phyloP scores from a whole-genome alignment of 2,329 filamentous ascomycete species.

The Microascus cirrosus region DNA sequence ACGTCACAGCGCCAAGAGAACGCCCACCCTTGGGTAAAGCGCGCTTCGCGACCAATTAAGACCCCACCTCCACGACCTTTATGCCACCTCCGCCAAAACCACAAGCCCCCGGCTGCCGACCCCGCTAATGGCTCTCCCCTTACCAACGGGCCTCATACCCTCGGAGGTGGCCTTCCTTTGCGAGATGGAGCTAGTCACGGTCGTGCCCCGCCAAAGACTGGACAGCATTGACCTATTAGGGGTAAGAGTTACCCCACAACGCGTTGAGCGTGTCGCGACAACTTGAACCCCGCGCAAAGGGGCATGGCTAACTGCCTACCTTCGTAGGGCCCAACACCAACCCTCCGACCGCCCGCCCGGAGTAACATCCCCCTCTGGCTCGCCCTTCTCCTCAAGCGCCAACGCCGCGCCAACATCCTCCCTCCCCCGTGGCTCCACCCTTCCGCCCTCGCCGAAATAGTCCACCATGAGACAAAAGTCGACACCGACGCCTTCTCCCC shows the following conservation, averaged over 20 bases:
- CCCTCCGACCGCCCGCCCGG: conserved; percentile 71
- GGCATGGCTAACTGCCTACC: neutral
- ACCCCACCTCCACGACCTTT: neutral
- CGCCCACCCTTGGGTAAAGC: neutral
- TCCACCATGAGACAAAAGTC: conserved; percentile 68
- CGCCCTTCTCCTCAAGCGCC: conserved; percentile 85
- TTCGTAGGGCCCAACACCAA: conserved; percentile 61
- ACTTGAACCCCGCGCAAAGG: neutral
- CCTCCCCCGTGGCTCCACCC: conserved; percentile 82
- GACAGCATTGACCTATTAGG: conserved; percentile 76
- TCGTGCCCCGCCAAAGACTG: conserved; percentile 83
- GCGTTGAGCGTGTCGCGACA: neutral
- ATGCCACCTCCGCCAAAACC: neutral
- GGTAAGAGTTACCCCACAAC: conserved; percentile 40
- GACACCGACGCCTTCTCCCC: conserved; percentile 65
- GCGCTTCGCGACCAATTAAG: neutral
- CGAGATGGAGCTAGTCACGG: conserved; percentile 93
- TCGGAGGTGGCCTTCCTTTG: conserved; percentile 88
- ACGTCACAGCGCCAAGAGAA: neutral
- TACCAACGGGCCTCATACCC: conserved; percentile 55
- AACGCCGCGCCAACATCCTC: conserved; percentile 85
- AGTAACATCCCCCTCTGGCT: conserved; percentile 83
- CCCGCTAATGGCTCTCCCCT: conserved; percentile 33
- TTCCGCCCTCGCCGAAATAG: conserved; percentile 62
- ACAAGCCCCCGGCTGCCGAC: neutral